Conservation (phyloP, 306 rosid species). For the Arachis hypogaea region DNA sequence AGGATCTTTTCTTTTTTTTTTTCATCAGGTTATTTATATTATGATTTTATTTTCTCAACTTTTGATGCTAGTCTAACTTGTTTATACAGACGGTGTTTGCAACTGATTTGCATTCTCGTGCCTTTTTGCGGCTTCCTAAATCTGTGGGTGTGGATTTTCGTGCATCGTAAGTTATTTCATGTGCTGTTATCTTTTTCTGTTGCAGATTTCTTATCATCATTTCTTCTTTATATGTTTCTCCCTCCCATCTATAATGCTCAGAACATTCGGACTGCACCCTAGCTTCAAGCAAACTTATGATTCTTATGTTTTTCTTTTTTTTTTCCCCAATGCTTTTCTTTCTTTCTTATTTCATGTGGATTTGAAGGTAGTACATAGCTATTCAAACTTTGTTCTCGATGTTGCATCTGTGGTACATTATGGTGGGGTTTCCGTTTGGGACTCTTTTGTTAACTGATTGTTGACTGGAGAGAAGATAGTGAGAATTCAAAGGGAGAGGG, state of each 20-base stretch:
- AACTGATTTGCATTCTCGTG: constrained; percentile 92
- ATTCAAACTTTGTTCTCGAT: constrained; percentile 14
- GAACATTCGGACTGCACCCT: constrained; percentile 11
- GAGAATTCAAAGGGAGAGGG: no score
- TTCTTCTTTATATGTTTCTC: not conserved
- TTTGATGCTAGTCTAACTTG: constrained; percentile 34
- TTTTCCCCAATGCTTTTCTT: not conserved
- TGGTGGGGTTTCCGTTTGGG: constrained; percentile 8
- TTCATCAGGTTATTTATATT: constrained; percentile 13
- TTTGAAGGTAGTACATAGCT: constrained; percentile 25
- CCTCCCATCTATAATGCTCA: constrained; percentile 18
- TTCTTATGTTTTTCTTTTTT: not conserved
- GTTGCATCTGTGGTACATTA: constrained; percentile 30
- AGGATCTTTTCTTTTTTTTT: not conserved
- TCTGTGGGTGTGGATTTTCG: constrained; percentile 96
- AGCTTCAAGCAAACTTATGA: not conserved
- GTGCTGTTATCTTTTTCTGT: not conserved
- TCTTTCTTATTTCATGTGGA: constrained; percentile 8
- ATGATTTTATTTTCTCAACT: constrained; percentile 21
- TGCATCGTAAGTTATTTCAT: constrained; percentile 81
- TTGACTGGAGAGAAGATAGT: not conserved
- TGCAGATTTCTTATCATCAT: constrained; percentile 21
- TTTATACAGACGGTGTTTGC: constrained; percentile 88
- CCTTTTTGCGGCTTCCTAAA: constrained; percentile 88
- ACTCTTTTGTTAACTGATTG: constrained; percentile 1